Evolutionary conservation across 2,329 filamentous ascomycete species (phyloP), one percentile per base, ranked within the genome.

Genomic region (Botrytis hyacinthi): DNA sequence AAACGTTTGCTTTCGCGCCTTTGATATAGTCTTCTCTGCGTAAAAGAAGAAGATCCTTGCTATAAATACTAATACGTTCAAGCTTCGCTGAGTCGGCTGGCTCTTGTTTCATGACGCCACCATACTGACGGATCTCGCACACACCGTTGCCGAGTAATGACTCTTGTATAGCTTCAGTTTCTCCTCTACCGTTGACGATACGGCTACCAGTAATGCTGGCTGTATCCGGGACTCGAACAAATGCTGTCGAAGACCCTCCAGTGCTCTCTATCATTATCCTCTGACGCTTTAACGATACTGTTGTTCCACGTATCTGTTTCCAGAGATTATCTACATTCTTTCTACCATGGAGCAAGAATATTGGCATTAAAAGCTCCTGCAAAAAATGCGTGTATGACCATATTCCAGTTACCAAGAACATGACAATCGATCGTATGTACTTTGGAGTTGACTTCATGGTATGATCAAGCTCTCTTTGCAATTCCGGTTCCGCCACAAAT

Each of bases 221-320:
- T 29, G 75, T 70, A 42, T 77, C 75, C 7, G 69, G 71, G 10
- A 74, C 57, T 40, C 75, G 76, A 46, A 79, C 81, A 76, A 88
- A 88, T 18, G 84, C 85, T 22, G 86, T 87, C 65, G 84, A 85
- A 0, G 83, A 82, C 0, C 86, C 85, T 14, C 86, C 84, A 18
- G 84, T 81, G 73, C 83, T 84, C 73, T 85, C 83, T 46, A 88
- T 84, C n/a, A 85, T 76, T 66, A 86, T 80, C 51, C 84, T 81
- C 72, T 83, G 70, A 35, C 60, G 44, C 67, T 74, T 74, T 26
- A 62, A 69, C n/a, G 54, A 73, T 26, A 69, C 61, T 32, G 48
- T 68, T 10, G 60, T 73, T 7, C 73, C 70, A 44, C 44, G 37
- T 67, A 72, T 72, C 37, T 72, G 46, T 74, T 73, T 57, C 65